A percentile compares a stretch with the other conserved stretches of the same genome.
phyloP scores from a whole-genome alignment of 2,329 filamentous ascomycete species.

The Cladosporium oxysporum region DNA sequence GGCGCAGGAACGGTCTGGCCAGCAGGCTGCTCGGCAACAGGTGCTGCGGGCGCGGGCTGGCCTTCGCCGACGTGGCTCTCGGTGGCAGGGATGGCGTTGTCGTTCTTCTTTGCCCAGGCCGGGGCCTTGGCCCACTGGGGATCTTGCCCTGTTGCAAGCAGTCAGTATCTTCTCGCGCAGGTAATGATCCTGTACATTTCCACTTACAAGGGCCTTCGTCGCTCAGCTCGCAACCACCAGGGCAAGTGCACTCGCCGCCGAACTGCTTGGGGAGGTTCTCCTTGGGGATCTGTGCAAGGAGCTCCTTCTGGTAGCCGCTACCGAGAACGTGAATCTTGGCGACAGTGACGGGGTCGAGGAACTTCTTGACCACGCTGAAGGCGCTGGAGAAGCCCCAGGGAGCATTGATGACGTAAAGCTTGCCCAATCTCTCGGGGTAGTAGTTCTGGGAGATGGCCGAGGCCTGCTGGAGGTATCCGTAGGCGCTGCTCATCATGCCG shows the following conservation, averaged over 20 bases:
- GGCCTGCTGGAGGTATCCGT: conserved; percentile 81
- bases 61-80: conserved; percentile 36
- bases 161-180: conserved; percentile 20
- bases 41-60: conserved; percentile 26
- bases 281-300: conserved; percentile 78
- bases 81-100: conserved; percentile 36
- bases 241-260: conserved; percentile 80
- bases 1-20: conserved; percentile 30
- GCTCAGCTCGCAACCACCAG: conserved; percentile 79
- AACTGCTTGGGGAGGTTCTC: conserved; percentile 89
- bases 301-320: conserved; percentile 75
- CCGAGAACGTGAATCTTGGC: conserved; percentile 94
- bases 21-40: conserved; percentile 23
- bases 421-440: conserved; percentile 95
- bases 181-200: neutral
- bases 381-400: conserved; percentile 91
- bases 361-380: conserved; percentile 85
- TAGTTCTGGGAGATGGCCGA: conserved; percentile 96
- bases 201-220: conserved; percentile 78
- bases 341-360: conserved; percentile 95
- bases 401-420: conserved; percentile 96
- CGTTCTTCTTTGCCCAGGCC: conserved; percentile 48
- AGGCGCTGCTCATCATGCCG: conserved; percentile 77
- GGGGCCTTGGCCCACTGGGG: conserved; percentile 63
- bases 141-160: conserved; percentile 58